Conservation (phyloP, 768 basidiomycete species). For the Arthromyces matolae region DNA sequence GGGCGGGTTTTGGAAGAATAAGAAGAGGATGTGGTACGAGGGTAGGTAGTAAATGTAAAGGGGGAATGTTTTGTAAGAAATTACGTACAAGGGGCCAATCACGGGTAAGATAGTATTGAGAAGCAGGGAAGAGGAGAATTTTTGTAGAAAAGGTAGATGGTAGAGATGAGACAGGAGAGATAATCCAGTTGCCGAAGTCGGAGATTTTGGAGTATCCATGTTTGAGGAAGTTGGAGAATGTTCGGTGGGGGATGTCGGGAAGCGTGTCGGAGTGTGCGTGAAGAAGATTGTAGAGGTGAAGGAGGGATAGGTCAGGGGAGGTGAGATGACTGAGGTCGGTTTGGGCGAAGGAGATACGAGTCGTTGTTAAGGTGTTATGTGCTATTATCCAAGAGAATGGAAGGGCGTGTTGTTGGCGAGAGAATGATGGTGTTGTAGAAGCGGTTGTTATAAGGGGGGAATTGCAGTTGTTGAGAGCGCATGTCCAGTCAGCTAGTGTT, state of each 20-base stretch:
- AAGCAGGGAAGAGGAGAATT: slow-evolving; percentile 7
- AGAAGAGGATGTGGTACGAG: neutral
- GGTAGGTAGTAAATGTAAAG: neutral
- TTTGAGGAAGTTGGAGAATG: no score
- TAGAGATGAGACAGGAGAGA: neutral
- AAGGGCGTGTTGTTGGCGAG: neutral
- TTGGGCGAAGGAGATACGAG: neutral
- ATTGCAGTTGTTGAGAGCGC: slow-evolving; percentile 5
- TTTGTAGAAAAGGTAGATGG: slow-evolving; percentile 15
- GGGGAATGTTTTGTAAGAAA: neutral
- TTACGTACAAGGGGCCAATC: neutral
- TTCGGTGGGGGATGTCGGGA: neutral
- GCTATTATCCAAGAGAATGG: slow-evolving; percentile 16
- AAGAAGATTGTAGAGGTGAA: neutral
- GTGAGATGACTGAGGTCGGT: slow-evolving; percentile 9
- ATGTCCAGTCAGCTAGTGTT: slow-evolving; percentile 17
- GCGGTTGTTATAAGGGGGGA: slow-evolving; percentile 7
- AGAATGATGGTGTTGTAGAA: slow-evolving; percentile 2
- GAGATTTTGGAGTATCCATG: no score
- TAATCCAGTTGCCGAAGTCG: neutral
- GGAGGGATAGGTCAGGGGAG: neutral
- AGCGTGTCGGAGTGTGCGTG: neutral
- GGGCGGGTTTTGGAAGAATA: neutral
- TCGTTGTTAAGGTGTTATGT: slow-evolving; percentile 2
- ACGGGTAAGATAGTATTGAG: neutral